These are phyloP conservation scores for Fusarium sp. DNA, from an alignment of 2,329 filamentous ascomycete genomes.

Conservation along the genomic window DNA sequence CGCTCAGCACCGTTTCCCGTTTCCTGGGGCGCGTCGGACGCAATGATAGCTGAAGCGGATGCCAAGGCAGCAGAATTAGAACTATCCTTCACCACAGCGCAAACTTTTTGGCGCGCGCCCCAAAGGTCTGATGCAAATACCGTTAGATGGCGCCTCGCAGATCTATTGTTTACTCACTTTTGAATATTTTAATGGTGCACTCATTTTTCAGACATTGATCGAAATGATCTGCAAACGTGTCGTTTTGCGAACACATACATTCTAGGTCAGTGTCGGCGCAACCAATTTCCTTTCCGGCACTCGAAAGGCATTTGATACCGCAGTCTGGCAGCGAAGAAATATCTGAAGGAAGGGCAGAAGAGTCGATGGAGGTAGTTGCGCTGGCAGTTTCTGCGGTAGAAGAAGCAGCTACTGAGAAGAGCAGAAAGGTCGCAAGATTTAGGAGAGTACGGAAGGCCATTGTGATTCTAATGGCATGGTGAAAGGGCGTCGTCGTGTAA, in stretches of 20 bases:
- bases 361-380: background rate
- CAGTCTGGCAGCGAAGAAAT: background rate
- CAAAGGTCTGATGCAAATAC: background rate
- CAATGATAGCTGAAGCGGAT: background rate
- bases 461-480: too few relatives aligned
- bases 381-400: background rate
- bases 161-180: background rate
- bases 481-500: too few relatives aligned
- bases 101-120: background rate
- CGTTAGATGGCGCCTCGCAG: background rate
- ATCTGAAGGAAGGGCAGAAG: background rate
- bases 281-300: background rate
- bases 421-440: background rate
- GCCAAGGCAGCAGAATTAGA: background rate
- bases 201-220: background rate
- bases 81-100: background rate
- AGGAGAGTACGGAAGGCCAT: background rate
- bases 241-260: background rate
- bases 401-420: background rate
- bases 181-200: background rate
- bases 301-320: background rate
- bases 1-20: background rate
- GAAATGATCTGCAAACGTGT: background rate
- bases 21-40: background rate
- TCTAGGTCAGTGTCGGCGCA: background rate